Evolutionary conservation across 2,329 filamentous ascomycete genomes (phyloP), one percentile per base, ranked within the genome.

Genomic region (Aspergillus fructus): DNA sequence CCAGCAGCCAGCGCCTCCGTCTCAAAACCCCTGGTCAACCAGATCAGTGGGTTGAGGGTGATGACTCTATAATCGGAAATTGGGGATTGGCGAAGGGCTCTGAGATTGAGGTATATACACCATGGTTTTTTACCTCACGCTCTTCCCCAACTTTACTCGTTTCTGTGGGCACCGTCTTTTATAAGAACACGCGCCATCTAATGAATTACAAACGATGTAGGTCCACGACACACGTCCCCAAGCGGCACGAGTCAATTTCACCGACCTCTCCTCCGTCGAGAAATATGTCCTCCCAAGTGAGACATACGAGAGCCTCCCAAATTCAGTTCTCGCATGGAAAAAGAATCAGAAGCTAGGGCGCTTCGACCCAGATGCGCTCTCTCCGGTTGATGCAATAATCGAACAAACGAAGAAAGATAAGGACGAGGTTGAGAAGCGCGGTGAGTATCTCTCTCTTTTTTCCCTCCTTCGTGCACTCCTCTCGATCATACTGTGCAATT

Each of bases 281-380:
- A 97, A 97, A 78, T 97, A 94, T 74, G 85, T 89, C 61, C 89
- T 99, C 83, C 90, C 92, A n/a, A 81, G 84, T 52, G 83, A 88
- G 49, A 89, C 93, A 70, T 99, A 99, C 76, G 91, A 92, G 72
- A 85, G 86, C 68, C 91, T 93, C 70, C 81, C 86, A 43, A 91
- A 97, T 76, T 93, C 89, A 3, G 94, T 99, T 13, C 84, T 97
- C 23, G 90, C 93, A 5, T 97, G 92, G 92, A 99, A 99, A 78
- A 93, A 90, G 78, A 80, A 86, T n/a, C 88, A 96, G 74, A 93
- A 96, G 73, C 85, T 97, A n/a, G 94, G 94, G 50, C 90, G 94
- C 37, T 99, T 99, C 76, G 91, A 97, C 71, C 94, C 94, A 12
- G 82, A 88, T 66, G 91, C 92, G 7, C 86, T 89, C 17, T 85